These are phyloP conservation scores for Fusarium hainanense DNA, from an alignment of 2,329 filamentous ascomycete genomes.

Conservation along the genomic window DNA sequence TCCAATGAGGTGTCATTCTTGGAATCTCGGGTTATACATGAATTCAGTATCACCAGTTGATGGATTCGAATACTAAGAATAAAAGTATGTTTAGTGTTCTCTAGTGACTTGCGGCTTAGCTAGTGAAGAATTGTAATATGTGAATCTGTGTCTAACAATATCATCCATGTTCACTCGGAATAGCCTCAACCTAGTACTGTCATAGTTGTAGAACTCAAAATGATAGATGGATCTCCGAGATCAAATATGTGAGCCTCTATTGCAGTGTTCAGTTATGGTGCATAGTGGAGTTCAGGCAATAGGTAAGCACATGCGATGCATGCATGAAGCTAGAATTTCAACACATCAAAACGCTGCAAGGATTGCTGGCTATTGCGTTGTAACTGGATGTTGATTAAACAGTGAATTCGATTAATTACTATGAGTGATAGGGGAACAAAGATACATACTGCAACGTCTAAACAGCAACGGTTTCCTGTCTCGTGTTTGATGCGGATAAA, in stretches of 20 bases:
- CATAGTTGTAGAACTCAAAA: not conserved
- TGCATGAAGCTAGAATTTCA: not conserved
- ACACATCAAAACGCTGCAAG: not conserved
- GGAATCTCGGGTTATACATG: not conserved
- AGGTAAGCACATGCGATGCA: not conserved
- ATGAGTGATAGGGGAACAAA: no score
- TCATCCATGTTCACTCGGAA: not conserved
- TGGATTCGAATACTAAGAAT: not conserved
- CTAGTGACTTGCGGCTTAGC: not conserved
- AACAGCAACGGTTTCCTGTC: not conserved
- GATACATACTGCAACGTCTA: not conserved
- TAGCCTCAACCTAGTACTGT: not conserved
- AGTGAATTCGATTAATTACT: fast-evolving
- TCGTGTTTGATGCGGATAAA: not conserved
- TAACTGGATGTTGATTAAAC: not conserved
- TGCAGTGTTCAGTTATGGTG: not conserved
- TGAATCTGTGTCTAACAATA: not conserved
- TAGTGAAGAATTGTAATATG: not conserved
- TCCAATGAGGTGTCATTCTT: not conserved
- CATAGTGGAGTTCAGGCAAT: not conserved
- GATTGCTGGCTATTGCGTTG: not conserved
- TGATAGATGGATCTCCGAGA: not conserved
- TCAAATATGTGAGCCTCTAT: no score
- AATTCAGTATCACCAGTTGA: not conserved
- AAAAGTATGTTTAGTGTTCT: not conserved